A percentile compares a stretch with the other conserved stretches of the same genome.
phyloP scores from a whole-genome alignment of 768 basidiomycete genomes.

The Suillus alpinus region DNA sequence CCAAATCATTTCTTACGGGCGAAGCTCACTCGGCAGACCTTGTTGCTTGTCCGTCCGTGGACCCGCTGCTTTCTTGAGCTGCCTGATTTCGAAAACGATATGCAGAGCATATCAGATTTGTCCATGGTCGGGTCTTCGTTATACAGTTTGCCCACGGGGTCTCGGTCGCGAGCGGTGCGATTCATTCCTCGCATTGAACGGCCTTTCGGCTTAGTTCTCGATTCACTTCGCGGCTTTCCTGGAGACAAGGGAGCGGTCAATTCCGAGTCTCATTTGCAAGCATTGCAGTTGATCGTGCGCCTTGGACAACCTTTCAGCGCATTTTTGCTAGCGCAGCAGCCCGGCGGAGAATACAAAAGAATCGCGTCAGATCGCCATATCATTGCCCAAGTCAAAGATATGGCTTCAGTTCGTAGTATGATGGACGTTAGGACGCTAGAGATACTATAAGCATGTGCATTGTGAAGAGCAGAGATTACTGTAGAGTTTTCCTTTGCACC shows the following conservation, averaged over 20 bases:
- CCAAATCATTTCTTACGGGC: neutral
- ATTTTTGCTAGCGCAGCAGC: neutral
- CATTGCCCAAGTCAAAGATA: neutral
- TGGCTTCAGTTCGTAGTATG: neutral
- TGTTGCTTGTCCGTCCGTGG: neutral
- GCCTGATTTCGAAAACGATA: neutral
- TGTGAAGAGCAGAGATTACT: neutral
- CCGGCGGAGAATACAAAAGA: slow-evolving; percentile 4
- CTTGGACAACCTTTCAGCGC: slow-evolving; percentile 4
- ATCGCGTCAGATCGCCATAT: neutral
- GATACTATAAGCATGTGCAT: neutral
- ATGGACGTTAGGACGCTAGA: neutral
- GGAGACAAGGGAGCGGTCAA: neutral
- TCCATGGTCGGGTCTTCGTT: neutral
- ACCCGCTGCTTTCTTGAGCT: neutral
- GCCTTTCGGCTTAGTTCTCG: neutral
- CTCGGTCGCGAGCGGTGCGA: neutral
- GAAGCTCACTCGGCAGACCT: neutral
- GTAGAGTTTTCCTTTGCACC: neutral
- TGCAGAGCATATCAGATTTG: neutral
- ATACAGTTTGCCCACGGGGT: neutral
- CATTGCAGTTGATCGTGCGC: neutral
- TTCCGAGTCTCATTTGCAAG: neutral
- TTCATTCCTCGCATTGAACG: neutral
- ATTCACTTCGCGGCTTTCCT: neutral